Conservation (phyloP, 1,284 basidiomycete species). For the Testicularia cyperi region DNA sequence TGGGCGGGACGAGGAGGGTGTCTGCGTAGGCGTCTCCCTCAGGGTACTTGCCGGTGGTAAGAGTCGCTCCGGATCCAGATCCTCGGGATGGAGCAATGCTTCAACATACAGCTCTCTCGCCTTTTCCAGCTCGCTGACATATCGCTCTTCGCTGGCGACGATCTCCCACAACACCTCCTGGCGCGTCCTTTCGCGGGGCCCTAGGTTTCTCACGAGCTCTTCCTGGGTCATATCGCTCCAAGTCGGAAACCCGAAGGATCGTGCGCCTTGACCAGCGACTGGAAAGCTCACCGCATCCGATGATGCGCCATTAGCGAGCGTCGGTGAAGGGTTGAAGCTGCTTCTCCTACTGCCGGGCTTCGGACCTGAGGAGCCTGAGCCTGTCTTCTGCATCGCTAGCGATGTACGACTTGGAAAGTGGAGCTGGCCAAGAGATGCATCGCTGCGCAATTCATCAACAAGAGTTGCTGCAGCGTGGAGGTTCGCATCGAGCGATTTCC, state of each 20-base stretch:
- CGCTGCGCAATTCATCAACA: too few species aligned
- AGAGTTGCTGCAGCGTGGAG: too few species aligned
- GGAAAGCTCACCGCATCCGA: constrained; percentile 15
- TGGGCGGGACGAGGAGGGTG: background rate
- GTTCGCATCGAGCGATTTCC: too few species aligned
- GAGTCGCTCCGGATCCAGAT: constrained; percentile 22
- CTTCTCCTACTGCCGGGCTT: constrained; percentile 21
- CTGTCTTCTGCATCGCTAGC: constrained; percentile 21
- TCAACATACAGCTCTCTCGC: constrained; percentile 92
- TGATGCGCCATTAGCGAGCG: constrained; percentile 4
- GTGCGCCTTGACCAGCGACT: constrained; percentile 4
- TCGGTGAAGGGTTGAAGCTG: constrained; percentile 19
- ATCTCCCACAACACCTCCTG: constrained; percentile 99
- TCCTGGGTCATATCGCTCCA: constrained; percentile 96
- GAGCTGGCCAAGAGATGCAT: constrained; percentile 5
- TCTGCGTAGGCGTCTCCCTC: background rate
- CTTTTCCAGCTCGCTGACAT: constrained; percentile 82
- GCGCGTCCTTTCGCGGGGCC: constrained; percentile 85
- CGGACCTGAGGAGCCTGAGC: constrained; percentile 16
- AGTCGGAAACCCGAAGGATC: constrained; percentile 62
- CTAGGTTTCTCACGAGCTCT: constrained; percentile 88
- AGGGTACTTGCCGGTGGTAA: background rate
- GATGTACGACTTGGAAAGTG: constrained; percentile 31
- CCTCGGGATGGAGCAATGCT: constrained; percentile 73
- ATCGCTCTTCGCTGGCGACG: constrained; percentile 93